A percentile compares a stretch with the other conserved stretches of the same genome.
phyloP scores from a whole-genome alignment of 2,329 filamentous ascomycete species.

The Ceratocystis ficicola region DNA sequence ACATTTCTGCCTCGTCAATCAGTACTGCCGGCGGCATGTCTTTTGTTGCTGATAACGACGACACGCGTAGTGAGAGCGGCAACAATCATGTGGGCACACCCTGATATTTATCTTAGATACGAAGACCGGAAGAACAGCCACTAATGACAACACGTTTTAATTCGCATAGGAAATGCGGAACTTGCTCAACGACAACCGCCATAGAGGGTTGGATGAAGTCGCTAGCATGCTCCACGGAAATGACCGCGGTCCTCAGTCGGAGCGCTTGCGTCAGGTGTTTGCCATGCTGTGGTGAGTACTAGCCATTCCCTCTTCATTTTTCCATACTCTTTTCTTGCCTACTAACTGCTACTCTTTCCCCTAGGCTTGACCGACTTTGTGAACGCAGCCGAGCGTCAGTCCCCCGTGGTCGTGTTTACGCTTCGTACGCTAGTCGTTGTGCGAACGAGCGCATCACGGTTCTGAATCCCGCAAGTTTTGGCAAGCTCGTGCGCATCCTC shows the following conservation, averaged over 20 bases:
- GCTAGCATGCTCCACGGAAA: slow-evolving; percentile 66
- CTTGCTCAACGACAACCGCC: slow-evolving; percentile 56
- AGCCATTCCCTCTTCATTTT: slow-evolving; percentile 20
- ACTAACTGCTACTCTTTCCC: not conserved
- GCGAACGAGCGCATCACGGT: slow-evolving; percentile 89
- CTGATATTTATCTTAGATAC: no score
- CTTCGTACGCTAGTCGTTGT: slow-evolving; percentile 86
- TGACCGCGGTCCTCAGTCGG: slow-evolving; percentile 67
- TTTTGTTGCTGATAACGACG: slow-evolving; percentile 17
- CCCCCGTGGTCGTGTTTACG: slow-evolving; percentile 83
- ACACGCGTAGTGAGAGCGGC: slow-evolving; percentile 15
- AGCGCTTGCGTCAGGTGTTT: slow-evolving; percentile 74
- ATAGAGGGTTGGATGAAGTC: slow-evolving; percentile 56
- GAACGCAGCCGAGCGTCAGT: slow-evolving; percentile 71
- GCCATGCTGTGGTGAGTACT: slow-evolving; percentile 72
- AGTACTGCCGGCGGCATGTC: slow-evolving; percentile 14
- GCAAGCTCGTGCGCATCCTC: slow-evolving; percentile 89
- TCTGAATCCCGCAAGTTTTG: slow-evolving; percentile 92
- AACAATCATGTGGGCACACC: slow-evolving; percentile 27
- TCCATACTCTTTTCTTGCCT: not conserved
- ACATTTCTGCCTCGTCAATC: slow-evolving; percentile 15
- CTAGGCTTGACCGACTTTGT: slow-evolving; percentile 62
- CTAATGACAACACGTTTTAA: not conserved
- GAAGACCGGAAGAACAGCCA: no score
- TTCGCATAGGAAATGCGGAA: slow-evolving; percentile 52